These are phyloP conservation scores for Eucalyptus marginata DNA, from an alignment of 345 rosid genomes.

Conservation along the genomic window DNA sequence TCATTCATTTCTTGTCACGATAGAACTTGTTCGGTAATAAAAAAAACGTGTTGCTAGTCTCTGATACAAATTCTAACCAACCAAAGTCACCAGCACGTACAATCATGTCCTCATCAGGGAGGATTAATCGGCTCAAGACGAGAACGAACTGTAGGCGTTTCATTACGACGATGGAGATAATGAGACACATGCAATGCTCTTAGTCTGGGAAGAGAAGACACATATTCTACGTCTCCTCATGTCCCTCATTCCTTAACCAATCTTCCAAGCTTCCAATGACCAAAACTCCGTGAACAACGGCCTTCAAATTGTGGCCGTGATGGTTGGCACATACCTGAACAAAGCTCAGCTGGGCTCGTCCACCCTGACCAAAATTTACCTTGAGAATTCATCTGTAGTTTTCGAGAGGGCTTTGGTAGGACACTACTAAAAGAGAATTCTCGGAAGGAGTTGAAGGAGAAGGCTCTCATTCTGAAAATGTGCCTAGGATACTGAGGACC, in stretches of 20 bases:
- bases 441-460: no score
- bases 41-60: not conserved
- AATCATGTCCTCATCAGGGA: not conserved
- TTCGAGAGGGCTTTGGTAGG: not conserved
- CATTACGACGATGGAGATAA: not conserved
- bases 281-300: not conserved
- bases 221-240: not conserved
- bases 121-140: not conserved
- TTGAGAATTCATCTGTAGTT: not conserved
- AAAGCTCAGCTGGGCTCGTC: not conserved
- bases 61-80: no score
- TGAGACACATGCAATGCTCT: not conserved
- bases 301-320: accelerated
- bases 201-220: not conserved
- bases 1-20: not conserved
- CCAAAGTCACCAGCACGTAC: not conserved
- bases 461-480: no score
- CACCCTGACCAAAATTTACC: not conserved
- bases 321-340: not conserved
- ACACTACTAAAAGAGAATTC: accelerated
- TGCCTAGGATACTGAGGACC: accelerated
- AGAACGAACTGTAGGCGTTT: accelerated
- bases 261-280: not conserved
- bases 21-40: not conserved
- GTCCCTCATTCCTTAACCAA: not conserved